Evolutionary conservation across 2,329 filamentous ascomycete genomes (phyloP), one percentile per base, ranked within the genome.

Genomic region (Paecilomyces sp.): DNA sequence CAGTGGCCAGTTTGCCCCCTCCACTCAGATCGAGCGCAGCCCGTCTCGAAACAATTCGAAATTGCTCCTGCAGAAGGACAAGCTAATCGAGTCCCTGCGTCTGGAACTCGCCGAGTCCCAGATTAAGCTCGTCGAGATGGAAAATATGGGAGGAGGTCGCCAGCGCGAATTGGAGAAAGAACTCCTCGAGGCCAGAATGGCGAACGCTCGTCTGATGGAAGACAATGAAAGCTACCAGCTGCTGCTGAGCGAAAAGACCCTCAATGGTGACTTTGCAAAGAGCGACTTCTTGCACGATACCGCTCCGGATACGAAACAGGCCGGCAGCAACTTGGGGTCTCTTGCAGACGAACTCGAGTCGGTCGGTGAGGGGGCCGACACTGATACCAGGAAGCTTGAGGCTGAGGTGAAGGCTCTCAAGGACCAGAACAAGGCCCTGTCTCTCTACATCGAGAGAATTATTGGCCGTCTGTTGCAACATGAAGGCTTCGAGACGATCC

Each of bases 201-300:
- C 92, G 66, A 99, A 97, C 72, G 94, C 94, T 60, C 86, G 92
- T 54, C 81, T 99, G 63, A 94, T 97, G 90, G 94, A 99, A 77
- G 94, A 99, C 76, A 97, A 97, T 70, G 94, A 99, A 77, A 96
- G 92, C 77, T 99, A 96, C 76, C 93, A 97, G 76, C 84, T 97
- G 41, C 85, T 99, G 18, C 85, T 99, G 25, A 91, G 92, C 70
- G 92, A 97, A 75, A 93, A 92, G 81, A 97, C 94, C 1, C 83
- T 99, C 60, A 96, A 95, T 71, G 94, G 94, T 31, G 93, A 97
- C 71, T 93, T 97, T 72, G 84, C 85, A 69, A 91, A 89, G 71
- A 89, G 84, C 67, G 89, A 93, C 69, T 91, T 96, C 74, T 86
- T 90, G 79, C 88, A 81, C 59, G 75, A 79, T 57, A 69, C 73